Evolutionary conservation across 805 yeast genomes (phyloP), one percentile per base, ranked within the genome.

Genomic region (Wickerhamomyces canadensis): DNA sequence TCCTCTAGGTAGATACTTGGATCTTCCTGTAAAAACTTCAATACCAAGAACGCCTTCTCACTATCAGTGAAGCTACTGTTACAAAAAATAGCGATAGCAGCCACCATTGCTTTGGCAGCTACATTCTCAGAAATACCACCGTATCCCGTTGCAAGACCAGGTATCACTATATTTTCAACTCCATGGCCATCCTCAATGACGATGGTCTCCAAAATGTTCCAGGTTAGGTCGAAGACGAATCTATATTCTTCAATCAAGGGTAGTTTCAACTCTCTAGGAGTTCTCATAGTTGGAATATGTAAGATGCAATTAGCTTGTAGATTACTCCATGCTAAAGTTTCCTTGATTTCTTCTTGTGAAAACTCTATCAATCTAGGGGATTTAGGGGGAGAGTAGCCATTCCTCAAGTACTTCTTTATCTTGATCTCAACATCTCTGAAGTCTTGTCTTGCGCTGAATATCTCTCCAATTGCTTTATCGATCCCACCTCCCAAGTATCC

Each of bases 401-500:
- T 49, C 13, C 45, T 38, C 12, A 50, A 26, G 22, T 38, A 40
- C 5, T 30, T 23, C 23, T 51, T 53, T 3, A 57, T 44, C 16
- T 38, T 40, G 2, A 16, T 12, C 32, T 65, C 67, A 1, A 57
- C 47, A 2, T 33, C 33, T 19, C 37, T 35, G 51, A 56, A 47
- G 4, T 41, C 23, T 17, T 30, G 30, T 22, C n/a, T 15, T 1
- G 28, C 24, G n/a, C 37, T 35, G 41, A 57, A 64, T 21, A 55
- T 39, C 4, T 47, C 40, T 3, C 65, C 63, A n/a, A 66, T 39
- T 1, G 58, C 59, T 31, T 40, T 42, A 38, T 66, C 72, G 31
- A 65, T 53, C 1, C 72, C 72, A 6, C 72, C 72, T 4, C 64
- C 62, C 58, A 66, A 54, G 16, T 48, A 51, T 1, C 69, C 70